Base-by-base conservation (phyloP, 2,329 filamentous ascomycete species). In the Xylaria sp. region DNA sequence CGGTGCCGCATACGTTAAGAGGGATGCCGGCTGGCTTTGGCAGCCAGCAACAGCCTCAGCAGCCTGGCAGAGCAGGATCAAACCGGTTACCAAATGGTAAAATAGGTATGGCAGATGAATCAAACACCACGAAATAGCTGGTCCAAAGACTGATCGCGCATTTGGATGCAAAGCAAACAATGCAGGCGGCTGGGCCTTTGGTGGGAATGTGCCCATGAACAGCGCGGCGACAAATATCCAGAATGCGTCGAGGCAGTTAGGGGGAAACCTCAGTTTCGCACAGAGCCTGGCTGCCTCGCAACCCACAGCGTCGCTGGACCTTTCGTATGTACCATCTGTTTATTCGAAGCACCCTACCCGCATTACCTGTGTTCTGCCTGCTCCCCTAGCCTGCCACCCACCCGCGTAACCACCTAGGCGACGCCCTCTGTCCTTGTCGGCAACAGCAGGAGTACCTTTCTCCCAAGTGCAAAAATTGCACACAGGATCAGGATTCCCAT, bases 11-110 rank as follows among this genome's bases (percentile, higher is more conserved):
- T 75, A 78, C 82, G 69, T 72, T 87, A 68, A 82, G 84, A 67
- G 82, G 83, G 68, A 80, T 87, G 75, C 84, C 84, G 57, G 79
- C 78, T 68, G 81, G 80, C 64, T 87, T 86, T 71, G 79, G 78
- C 65, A 77, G 77, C 67, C 83, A 62, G 53, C 83, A 83, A 72
- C 83, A 83, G 72, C 79, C 79, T 59, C 84, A 85, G 68, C 80
- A 79, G 65, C 72, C 78, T 65, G 81, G 76, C 58, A 79, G 85
- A 70, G 76, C 77, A 64, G 80, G 80, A 48, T 79, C 84, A 57
- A 83, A 73, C 72, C 80, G 85, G 70, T 77, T 88, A 80, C 84
- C 83, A 59, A 86, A 85, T 67, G 84, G 84, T 58, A 88, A 88
- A 74, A 74, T 86, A 79, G 82, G 85, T 87, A 79, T 72, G 78